Percentiles rank a stretch among this genome's conserved stretches.
phyloP scores from a whole-genome alignment of 1,284 basidiomycete genomes.

The Rhodofomes roseus region DNA sequence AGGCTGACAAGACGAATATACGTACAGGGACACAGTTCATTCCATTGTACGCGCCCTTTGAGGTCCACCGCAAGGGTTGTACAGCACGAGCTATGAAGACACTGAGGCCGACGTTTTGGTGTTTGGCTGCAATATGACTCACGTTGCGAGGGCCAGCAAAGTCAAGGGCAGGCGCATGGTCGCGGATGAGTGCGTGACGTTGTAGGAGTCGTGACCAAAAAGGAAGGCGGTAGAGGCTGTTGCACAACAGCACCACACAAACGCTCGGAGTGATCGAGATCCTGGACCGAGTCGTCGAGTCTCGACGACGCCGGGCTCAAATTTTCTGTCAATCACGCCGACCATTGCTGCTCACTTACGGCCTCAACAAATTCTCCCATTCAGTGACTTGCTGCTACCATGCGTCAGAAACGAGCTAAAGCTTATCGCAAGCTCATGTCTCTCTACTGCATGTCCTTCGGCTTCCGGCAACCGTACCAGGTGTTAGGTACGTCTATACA shows the following conservation, averaged over 20 bases:
- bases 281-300: no score
- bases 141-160: slow-evolving; percentile 23
- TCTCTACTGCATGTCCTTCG: slow-evolving; percentile 80
- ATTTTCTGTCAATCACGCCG: neutral
- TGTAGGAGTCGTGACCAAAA: neutral
- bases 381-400: neutral
- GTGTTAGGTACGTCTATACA: slow-evolving; percentile 58
- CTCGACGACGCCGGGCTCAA: neutral
- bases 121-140: neutral
- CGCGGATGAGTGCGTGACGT: neutral
- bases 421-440: slow-evolving; percentile 90
- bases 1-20: neutral
- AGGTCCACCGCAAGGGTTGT: slow-evolving; percentile 47
- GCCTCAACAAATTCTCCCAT: no score
- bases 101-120: neutral
- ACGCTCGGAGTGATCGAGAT: neutral
- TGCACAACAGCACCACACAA: slow-evolving; percentile 8
- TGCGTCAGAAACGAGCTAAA: slow-evolving; percentile 94
- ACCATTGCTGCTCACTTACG: neutral
- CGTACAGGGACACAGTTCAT: slow-evolving; percentile 59
- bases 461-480: slow-evolving; percentile 90
- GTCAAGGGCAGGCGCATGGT: slow-evolving; percentile 22
- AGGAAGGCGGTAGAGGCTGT: slow-evolving; percentile 1
- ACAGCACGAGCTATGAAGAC: slow-evolving; percentile 24
- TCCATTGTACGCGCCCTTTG: slow-evolving; percentile 59